Evolutionary conservation across 108 stramenopile genomes (phyloP), one percentile per base, ranked within the genome.

Genomic region (Discostella pseudostelligera): DNA sequence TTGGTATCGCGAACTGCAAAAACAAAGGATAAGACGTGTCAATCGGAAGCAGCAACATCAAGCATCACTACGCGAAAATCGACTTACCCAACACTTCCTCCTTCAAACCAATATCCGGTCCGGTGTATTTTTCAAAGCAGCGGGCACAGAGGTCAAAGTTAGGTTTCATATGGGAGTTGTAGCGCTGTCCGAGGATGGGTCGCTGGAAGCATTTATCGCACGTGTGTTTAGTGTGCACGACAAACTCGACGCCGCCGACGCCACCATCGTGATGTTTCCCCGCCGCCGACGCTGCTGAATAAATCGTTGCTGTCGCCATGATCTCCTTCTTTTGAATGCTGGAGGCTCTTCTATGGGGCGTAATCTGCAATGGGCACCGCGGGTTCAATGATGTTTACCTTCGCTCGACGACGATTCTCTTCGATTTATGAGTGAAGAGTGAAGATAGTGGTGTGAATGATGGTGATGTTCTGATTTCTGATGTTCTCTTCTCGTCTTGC

Each of bases 121-220:
- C 92, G 13, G 64, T 78, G 65, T 90, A 89, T 28, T 82, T 80
- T 4, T 58, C 45, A 47, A 72, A 66, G 71, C 92, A 94, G 8
- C 53, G 62, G 36, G 62, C 58, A 54, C 92, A 94, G 10, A 94
- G 77, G 64, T 94, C 92, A 65, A 82, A 94, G 65, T 94, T 85
- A 2, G 79, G 62, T 9, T 85, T 32, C 29, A 81, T 82, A 22
- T 26, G 57, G 0, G 89, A 76, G 64, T 78, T 87, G 62, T 65
- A 89, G 5, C 92, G 84, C 44, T 78, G 74, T n/a, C 92, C 92
- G 44, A 94, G 48, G 64, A 94, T 90, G 53, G 92, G 92, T n/a
- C 76, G 84, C 3, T 53, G 60, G 50, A 83, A 67, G 35, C 92
- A 94, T 5, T 72, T 72, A 62, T 94, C 89, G 56, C 92, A 94